These are phyloP conservation scores for Penicillium diatomitis DNA, from an alignment of 495 filamentous ascomycete genomes.

Conservation along the genomic window DNA sequence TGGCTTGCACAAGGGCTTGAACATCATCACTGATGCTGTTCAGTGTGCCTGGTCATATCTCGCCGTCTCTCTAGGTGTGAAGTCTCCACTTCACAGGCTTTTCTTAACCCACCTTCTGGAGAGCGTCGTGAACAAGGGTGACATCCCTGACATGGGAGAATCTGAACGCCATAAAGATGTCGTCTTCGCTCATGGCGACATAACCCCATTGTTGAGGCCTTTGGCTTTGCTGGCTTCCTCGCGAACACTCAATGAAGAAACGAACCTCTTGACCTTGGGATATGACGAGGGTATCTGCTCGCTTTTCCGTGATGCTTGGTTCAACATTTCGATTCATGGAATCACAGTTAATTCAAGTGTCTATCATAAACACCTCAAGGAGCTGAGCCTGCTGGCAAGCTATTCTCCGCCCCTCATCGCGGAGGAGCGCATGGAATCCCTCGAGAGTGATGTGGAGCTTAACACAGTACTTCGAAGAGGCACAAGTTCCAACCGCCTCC, in stretches of 20 bases:
- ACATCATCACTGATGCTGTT: slow-evolving; percentile 23
- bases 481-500: slow-evolving; percentile 62
- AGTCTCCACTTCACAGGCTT: slow-evolving; percentile 63
- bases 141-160: slow-evolving; percentile 44
- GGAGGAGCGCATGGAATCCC: slow-evolving; percentile 72
- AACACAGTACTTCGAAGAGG: slow-evolving; percentile 84
- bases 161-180: slow-evolving; percentile 62
- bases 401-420: slow-evolving; percentile 77
- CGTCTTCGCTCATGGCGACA: slow-evolving; percentile 72
- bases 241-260: slow-evolving; percentile 35
- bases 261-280: slow-evolving; percentile 10
- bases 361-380: slow-evolving; percentile 56
- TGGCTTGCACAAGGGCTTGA: slow-evolving; percentile 56
- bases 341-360: slow-evolving; percentile 65
- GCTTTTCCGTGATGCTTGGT: slow-evolving; percentile 87
- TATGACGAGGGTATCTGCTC: slow-evolving; percentile 57
- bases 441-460: slow-evolving; percentile 91
- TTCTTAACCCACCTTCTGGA: slow-evolving; percentile 81
- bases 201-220: slow-evolving; percentile 72
- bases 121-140: slow-evolving; percentile 80
- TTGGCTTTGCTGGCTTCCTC: slow-evolving; percentile 65
- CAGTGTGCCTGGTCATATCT: slow-evolving; percentile 66
- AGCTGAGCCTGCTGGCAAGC: slow-evolving; percentile 72
- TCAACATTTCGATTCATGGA: slow-evolving; percentile 90
- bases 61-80: slow-evolving; percentile 53